phyloP scores from a whole-genome alignment of 2,329 filamentous ascomycete genomes.

The Alternaria triticimaculans region DNA sequence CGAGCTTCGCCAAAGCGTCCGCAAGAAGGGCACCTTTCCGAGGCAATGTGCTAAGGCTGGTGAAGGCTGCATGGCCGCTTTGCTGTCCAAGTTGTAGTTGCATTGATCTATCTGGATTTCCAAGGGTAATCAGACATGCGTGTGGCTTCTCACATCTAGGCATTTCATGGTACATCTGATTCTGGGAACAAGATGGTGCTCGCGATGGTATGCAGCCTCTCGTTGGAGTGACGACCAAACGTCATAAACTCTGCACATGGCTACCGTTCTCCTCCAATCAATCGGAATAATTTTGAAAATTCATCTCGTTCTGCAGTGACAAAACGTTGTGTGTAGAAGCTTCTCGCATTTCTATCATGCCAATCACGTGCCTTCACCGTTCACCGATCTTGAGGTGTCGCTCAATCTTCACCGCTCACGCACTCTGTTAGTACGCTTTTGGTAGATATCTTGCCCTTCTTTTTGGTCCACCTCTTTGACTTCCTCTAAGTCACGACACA shows the following conservation, averaged over 20 bases:
- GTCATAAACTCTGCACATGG: neutral
- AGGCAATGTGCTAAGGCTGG: constrained; percentile 27
- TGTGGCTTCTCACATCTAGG: neutral
- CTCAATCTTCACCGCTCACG: neutral
- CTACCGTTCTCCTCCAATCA: neutral
- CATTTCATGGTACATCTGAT: neutral
- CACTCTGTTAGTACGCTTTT: neutral
- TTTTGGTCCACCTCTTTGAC: too few relatives aligned
- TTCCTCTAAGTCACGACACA: neutral
- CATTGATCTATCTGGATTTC: neutral
- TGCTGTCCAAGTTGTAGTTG: constrained; percentile 17
- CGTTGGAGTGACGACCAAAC: neutral
- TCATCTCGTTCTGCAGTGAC: neutral
- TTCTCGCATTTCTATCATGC: neutral
- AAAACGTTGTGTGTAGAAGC: neutral
- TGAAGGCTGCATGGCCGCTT: constrained; percentile 27
- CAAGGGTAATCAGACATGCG: neutral
- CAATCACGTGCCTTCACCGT: neutral
- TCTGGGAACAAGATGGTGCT: neutral
- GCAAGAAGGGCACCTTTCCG: constrained; percentile 22
- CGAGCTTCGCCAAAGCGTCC: constrained; percentile 22
- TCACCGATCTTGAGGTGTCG: neutral
- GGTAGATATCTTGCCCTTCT: too few relatives aligned
- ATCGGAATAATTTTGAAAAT: neutral
- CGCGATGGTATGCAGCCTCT: neutral